A percentile compares a stretch with the other conserved stretches of the same genome.
Conservation (phyloP, 208 protist species). For the Acanthamoeba castellanii region DNA sequence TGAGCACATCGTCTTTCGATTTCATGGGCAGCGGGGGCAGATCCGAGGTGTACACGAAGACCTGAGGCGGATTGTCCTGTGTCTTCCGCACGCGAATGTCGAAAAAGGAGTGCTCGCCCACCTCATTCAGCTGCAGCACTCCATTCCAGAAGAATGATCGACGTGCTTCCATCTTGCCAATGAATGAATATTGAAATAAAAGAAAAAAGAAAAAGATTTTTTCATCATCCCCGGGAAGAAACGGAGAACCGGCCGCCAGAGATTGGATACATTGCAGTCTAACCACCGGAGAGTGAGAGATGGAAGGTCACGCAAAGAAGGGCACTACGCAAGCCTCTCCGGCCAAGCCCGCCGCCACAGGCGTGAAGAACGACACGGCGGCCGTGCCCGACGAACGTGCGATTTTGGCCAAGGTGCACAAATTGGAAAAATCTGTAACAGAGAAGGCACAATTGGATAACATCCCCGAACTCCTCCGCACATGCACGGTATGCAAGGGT, state of each 20-base stretch:
- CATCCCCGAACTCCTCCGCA: background rate
- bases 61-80: background rate
- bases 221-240: background rate
- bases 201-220: background rate
- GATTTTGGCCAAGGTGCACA: slow-evolving; percentile 7
- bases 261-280: background rate
- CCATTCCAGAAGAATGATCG: slow-evolving; percentile 74
- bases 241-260: background rate
- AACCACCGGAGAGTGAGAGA: background rate
- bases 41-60: slow-evolving; percentile 59
- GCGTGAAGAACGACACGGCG: background rate
- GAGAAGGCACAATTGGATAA: slow-evolving; percentile 43
- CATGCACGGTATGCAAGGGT: background rate
- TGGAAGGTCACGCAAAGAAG: background rate
- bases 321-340: background rate
- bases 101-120: slow-evolving; percentile 48
- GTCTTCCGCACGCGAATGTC: slow-evolving; percentile 42
- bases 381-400: slow-evolving; percentile 3
- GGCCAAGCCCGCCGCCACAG: background rate
- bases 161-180: slow-evolving; percentile 1
- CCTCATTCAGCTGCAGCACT: slow-evolving; percentile 53
- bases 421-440: slow-evolving; percentile 15
- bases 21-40: slow-evolving; percentile 54
- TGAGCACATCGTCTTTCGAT: slow-evolving; percentile 44
- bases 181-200: background rate